A percentile compares a stretch with the other conserved stretches of the same genome.
These are phyloP conservation scores for Vitis labrusca DNA, from an alignment of 164 flowering plant genomes.

Conservation along the genomic window DNA sequence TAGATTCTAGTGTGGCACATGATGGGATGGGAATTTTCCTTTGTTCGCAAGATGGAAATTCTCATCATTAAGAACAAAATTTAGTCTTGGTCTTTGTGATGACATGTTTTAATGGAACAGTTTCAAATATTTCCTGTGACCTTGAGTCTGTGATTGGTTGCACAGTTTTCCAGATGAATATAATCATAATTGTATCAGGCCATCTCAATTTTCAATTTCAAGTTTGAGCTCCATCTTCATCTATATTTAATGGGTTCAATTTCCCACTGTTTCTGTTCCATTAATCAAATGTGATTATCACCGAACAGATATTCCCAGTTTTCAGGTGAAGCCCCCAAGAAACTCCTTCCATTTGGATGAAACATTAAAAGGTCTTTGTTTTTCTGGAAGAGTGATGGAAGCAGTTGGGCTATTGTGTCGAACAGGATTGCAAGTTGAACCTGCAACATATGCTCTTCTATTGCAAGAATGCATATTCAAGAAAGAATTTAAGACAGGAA, in stretches of 20 bases:
- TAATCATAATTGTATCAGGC: too few species aligned
- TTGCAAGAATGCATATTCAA: slow-evolving; percentile 75
- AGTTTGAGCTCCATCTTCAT: too few species aligned
- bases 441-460: slow-evolving; percentile 58
- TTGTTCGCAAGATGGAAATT: too few species aligned
- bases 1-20: too few species aligned
- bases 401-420: slow-evolving; percentile 59
- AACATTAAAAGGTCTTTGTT: slow-evolving; percentile 50
- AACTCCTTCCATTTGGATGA: slow-evolving; percentile 34
- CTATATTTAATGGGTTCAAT: neutral
- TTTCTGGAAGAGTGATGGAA: slow-evolving; percentile 57
- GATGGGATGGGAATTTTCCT: too few species aligned
- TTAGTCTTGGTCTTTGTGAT: too few species aligned
- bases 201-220: too few species aligned
- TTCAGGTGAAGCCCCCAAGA: slow-evolving; percentile 32
- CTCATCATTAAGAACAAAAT: too few species aligned
- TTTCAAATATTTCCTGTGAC: too few species aligned
- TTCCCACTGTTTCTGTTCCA: slow-evolving; percentile 1
- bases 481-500: slow-evolving; percentile 46
- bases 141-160: too few species aligned
- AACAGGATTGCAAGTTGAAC: slow-evolving; percentile 31
- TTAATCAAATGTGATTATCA: slow-evolving; percentile 20
- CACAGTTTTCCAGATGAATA: too few species aligned
- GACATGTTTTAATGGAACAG: too few species aligned
- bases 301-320: slow-evolving; percentile 42